Percentiles rank a stretch among this genome's conserved stretches.
These are phyloP conservation scores for Fusarium albidum DNA, from an alignment of 2,329 filamentous ascomycete genomes.

Conservation along the genomic window DNA sequence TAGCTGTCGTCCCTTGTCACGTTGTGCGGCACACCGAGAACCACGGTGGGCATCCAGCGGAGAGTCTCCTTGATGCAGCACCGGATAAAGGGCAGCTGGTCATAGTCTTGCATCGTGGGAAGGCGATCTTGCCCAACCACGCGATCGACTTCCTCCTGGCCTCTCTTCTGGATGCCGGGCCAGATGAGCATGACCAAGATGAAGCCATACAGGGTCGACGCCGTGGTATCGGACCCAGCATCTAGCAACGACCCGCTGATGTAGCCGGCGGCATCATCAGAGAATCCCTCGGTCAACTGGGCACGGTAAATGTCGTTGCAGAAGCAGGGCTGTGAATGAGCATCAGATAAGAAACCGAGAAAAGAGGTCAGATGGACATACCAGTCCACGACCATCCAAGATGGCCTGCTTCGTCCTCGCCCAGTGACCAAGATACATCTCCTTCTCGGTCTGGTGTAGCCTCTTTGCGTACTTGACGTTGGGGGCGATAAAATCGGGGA, in stretches of 20 bases:
- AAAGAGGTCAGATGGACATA: background rate
- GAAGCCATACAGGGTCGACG: constrained; percentile 42
- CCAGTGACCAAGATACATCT: constrained; percentile 10
- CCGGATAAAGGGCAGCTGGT: constrained; percentile 52
- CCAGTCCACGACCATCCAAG: constrained; percentile 3
- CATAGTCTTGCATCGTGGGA: constrained; percentile 52
- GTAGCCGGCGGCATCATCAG: constrained; percentile 31
- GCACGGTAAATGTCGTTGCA: constrained; percentile 26
- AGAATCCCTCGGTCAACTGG: constrained; percentile 25
- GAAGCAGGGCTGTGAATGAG: constrained; percentile 26
- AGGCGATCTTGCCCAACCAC: constrained; percentile 52
- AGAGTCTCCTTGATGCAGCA: constrained; percentile 42
- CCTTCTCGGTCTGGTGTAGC: constrained; percentile 4
- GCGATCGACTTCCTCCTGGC: constrained; percentile 51
- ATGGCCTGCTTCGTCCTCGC: constrained; percentile 7
- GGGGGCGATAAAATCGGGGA: constrained; percentile 2
- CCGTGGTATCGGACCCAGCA: constrained; percentile 44
- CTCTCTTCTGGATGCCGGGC: constrained; percentile 51
- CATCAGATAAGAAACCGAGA: background rate
- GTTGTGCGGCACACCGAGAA: constrained; percentile 47
- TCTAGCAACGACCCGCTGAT: constrained; percentile 36
- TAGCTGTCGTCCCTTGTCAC: constrained; percentile 42
- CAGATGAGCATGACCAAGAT: constrained; percentile 56
- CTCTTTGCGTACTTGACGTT: constrained; percentile 3
- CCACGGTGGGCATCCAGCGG: constrained; percentile 44